These are phyloP conservation scores for Omphalotus olearius DNA, from an alignment of 1,284 basidiomycete genomes.

Conservation along the genomic window DNA sequence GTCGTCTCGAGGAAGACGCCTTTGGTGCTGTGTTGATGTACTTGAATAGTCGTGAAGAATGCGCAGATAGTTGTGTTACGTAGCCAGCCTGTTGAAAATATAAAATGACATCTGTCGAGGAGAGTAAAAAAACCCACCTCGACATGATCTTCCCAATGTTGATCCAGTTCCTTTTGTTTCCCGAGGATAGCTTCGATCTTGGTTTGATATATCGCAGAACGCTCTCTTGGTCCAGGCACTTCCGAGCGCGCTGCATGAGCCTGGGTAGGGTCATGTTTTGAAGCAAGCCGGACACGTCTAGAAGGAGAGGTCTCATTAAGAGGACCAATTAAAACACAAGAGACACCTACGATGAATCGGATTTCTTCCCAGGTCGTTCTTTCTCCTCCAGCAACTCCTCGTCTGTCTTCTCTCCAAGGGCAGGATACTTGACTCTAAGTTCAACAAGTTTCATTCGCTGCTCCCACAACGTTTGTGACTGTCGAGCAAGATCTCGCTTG, in stretches of 20 bases:
- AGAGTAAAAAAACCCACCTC: slow-evolving; percentile 48
- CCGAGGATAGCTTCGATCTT: slow-evolving; percentile 67
- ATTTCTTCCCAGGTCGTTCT: slow-evolving; percentile 60
- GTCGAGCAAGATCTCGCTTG: slow-evolving; percentile 63
- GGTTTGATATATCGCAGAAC: slow-evolving; percentile 54
- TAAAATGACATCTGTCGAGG: slow-evolving; percentile 2
- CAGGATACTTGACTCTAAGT: slow-evolving; percentile 75
- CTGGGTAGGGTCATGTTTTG: slow-evolving; percentile 38
- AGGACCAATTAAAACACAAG: slow-evolving; percentile 2
- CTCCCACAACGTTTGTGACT: slow-evolving; percentile 74
- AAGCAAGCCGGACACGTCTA: slow-evolving; percentile 42
- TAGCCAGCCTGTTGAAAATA: slow-evolving; percentile 49
- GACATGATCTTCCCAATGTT: slow-evolving; percentile 82
- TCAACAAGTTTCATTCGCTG: slow-evolving; percentile 73
- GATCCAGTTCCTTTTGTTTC: slow-evolving; percentile 70
- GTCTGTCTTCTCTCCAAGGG: slow-evolving; percentile 68
- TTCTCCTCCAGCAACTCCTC: slow-evolving; percentile 82
- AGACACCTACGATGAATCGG: slow-evolving; percentile 44
- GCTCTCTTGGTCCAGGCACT: slow-evolving; percentile 61
- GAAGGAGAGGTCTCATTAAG: not conserved
- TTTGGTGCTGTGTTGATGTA: slow-evolving; percentile 38
- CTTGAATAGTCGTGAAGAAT: slow-evolving; percentile 61
- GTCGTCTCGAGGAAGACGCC: slow-evolving; percentile 32
- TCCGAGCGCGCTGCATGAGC: slow-evolving; percentile 37
- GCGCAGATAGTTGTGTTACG: slow-evolving; percentile 46